Percentiles rank a stretch among this genome's conserved stretches.
Evolutionary conservation across 106 monocot species (phyloP).

Genomic region (Platanthera zijinensis): DNA sequence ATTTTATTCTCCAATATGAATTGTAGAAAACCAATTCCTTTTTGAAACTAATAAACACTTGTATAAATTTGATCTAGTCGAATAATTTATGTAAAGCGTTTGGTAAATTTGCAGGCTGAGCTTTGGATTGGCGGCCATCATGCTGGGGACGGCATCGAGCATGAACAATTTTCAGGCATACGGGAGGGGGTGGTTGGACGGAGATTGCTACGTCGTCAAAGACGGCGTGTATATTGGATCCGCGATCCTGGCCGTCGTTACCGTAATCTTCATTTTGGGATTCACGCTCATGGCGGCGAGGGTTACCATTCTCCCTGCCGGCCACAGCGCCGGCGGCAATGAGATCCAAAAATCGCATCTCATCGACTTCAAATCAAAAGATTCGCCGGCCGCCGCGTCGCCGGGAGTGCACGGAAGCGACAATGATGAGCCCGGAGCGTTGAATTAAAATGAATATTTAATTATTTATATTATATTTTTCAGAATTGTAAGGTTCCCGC

Average conservation of each 20-base stretch:
- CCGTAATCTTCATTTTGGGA: slow-evolving; percentile 22
- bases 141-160: slow-evolving; percentile 59
- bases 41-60: no score
- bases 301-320: not conserved
- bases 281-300: slow-evolving; percentile 15
- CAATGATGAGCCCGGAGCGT: not conserved
- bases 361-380: not conserved
- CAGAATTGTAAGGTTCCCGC: not conserved
- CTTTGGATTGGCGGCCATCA: slow-evolving; percentile 39
- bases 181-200: slow-evolving; percentile 77
- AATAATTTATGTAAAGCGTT: no score
- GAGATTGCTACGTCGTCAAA: slow-evolving; percentile 68
- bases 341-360: not conserved
- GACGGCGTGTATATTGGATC: slow-evolving; percentile 52
- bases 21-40: no score
- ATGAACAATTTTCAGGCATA: slow-evolving; percentile 68
- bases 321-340: not conserved
- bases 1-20: no score
- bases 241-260: slow-evolving; percentile 28
- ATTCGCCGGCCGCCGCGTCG: not conserved
- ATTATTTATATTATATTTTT: not conserved
- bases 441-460: not conserved
- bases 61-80: no score
- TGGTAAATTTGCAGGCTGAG: slow-evolving; percentile 32
- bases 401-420: not conserved